Percentiles rank a stretch among this genome's conserved stretches.
phyloP scores from a whole-genome alignment of 2,329 filamentous ascomycete species.

The Cladosporium colombiae region DNA sequence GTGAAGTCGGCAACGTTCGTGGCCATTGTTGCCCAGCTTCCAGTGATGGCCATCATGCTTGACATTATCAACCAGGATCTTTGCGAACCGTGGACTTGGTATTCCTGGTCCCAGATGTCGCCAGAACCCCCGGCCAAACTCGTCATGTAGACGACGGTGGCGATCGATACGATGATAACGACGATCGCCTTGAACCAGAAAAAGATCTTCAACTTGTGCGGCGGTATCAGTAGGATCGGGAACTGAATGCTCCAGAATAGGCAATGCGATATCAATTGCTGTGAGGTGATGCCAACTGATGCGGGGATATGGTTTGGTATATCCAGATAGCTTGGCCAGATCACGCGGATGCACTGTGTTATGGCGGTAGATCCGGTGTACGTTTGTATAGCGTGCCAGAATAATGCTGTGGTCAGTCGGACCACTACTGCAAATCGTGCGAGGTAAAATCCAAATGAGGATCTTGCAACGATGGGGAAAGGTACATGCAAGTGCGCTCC shows the following conservation, averaged over 20 bases:
- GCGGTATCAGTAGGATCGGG: constrained; percentile 45
- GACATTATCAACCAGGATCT: constrained; percentile 43
- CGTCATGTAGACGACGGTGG: constrained; percentile 41
- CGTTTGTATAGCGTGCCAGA: constrained; percentile 41
- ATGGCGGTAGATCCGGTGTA: constrained; percentile 29
- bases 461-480: constrained; percentile 58
- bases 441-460: constrained; percentile 60
- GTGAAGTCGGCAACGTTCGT: constrained; percentile 53
- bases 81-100: constrained; percentile 26
- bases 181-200: constrained; percentile 49
- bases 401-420: constrained; percentile 43
- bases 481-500: constrained; percentile 54
- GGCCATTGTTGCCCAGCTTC: constrained; percentile 43
- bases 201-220: constrained; percentile 47
- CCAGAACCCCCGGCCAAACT: constrained; percentile 56
- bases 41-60: constrained; percentile 46
- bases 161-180: constrained; percentile 38
- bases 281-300: constrained; percentile 37
- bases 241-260: constrained; percentile 35
- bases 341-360: constrained; percentile 32
- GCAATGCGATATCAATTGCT: constrained; percentile 38
- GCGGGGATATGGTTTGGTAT: constrained; percentile 34
- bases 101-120: constrained; percentile 58
- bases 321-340: constrained; percentile 41
- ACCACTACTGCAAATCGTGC: constrained; percentile 47